Base-by-base conservation (phyloP, 768 basidiomycete genomes). In the Crepidotus variabilis region DNA sequence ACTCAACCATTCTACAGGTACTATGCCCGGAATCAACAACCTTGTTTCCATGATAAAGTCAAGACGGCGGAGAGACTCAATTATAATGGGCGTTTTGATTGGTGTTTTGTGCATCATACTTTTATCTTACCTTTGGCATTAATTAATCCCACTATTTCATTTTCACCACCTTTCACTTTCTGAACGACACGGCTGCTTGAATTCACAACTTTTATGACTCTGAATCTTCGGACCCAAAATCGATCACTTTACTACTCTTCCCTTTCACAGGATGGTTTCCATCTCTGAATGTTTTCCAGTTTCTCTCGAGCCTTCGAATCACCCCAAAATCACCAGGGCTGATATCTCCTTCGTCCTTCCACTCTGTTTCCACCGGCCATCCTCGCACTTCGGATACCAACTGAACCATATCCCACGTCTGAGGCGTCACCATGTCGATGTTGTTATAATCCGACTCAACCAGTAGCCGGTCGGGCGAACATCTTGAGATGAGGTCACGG, bases 21-120 rank as follows among this genome's bases (percentile, higher is more conserved):
- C 90, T 6, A 88, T 98, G 71, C 97, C 97, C n/a, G 95, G 96
- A 1, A 87, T 99, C 62, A 94, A 93, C 72, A 91, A 88, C 57
- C 71, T 98, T 45, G 75, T 98, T 34, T 80, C 81, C 1, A 94
- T 98, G 92, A 98, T 99, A 69, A 91, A 91, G 69, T 86, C 92
- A 13, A 82, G 96, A 47, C 82, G 96, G 63, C 79, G 95, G 57
- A 77, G 94, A 65, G 97, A 99, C 70, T 83, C 92, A 2, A 79
- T 98, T 60, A 92, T 98, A 61, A 70, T 98, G 69, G 95, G 94
- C 8, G 74, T 85, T 55, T 76, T 97, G n/a, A 88, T 95, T 63
- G 94, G 90, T n/a, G 67, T 90, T 22, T 93, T 93, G 69, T 76
- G 86, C 43, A 75, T 99, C 39, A 63, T 80, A 36, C 66, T 81